Conservation (phyloP, 805 yeast genomes). For the Teunomyces lycoperdinae region DNA sequence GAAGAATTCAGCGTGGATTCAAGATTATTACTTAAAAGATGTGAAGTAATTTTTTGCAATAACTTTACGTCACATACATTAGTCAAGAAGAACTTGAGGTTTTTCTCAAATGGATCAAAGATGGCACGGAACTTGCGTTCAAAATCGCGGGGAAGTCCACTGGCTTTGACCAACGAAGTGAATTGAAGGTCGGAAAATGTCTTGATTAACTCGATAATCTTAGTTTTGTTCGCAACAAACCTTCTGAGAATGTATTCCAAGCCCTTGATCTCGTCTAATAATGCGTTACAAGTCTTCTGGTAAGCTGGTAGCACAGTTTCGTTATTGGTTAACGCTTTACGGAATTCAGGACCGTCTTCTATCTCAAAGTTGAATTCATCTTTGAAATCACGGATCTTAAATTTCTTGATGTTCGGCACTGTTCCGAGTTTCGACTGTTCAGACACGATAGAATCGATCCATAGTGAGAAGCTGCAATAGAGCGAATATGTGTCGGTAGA, state of each 20-base stretch:
- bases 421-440: conserved; percentile 3
- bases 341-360: conserved; percentile 45
- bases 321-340: conserved; percentile 29
- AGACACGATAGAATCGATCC: conserved; percentile 17
- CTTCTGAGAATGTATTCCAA: conserved; percentile 27
- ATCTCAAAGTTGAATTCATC: conserved; percentile 32
- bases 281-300: conserved; percentile 18
- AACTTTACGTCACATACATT: conserved; percentile 28
- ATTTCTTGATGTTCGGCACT: conserved; percentile 3
- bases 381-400: conserved; percentile 18
- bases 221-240: conserved; percentile 15
- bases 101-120: conserved; percentile 33
- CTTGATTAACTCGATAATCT: conserved; percentile 22
- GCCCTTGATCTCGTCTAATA: conserved; percentile 31
- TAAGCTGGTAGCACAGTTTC: conserved; percentile 30
- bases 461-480: conserved; percentile 24
- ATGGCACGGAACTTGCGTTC: conserved; percentile 19
- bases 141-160: conserved; percentile 26
- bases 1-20: conserved; percentile 3
- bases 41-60: conserved; percentile 25
- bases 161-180: conserved; percentile 18
- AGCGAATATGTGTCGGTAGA: conserved; percentile 11
- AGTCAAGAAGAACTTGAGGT: conserved; percentile 24
- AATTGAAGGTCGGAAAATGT: conserved; percentile 22
- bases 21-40: conserved; percentile 3